Percentiles rank a stretch among this genome's conserved stretches.
These are phyloP conservation scores for Sporobolomyces phaffii DNA, from an alignment of 768 basidiomycete genomes.

Conservation along the genomic window DNA sequence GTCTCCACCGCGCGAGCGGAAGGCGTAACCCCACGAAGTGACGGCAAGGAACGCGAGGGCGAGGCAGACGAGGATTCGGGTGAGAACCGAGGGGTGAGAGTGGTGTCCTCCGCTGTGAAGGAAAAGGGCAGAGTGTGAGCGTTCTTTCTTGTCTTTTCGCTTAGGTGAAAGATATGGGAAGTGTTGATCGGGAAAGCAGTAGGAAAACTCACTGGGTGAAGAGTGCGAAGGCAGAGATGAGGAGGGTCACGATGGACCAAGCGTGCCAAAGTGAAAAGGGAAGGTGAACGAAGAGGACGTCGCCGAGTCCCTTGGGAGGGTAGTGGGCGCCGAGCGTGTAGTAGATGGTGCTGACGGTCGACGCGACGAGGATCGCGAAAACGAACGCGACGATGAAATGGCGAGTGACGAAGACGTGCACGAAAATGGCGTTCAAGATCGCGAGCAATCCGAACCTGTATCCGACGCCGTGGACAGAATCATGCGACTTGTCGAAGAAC, in stretches of 20 bases:
- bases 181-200: too few species aligned
- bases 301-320: slow-evolving; percentile 55
- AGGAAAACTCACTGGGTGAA: slow-evolving; percentile 49
- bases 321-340: slow-evolving; percentile 87
- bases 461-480: slow-evolving; percentile 74
- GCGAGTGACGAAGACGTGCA: slow-evolving; percentile 44
- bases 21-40: slow-evolving; percentile 68
- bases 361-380: slow-evolving; percentile 79
- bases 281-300: slow-evolving; percentile 70
- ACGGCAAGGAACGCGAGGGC: slow-evolving; percentile 31
- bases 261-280: slow-evolving; percentile 96
- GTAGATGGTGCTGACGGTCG: slow-evolving; percentile 55
- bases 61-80: slow-evolving; percentile 87
- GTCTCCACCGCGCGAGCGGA: slow-evolving; percentile 82
- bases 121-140: too few species aligned
- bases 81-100: slow-evolving; percentile 57
- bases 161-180: too few species aligned
- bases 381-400: slow-evolving; percentile 63
- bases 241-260: slow-evolving; percentile 62
- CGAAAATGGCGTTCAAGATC: slow-evolving; percentile 69
- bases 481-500: slow-evolving; percentile 34
- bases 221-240: slow-evolving; percentile 77
- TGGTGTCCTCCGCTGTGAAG: slow-evolving; percentile 10
- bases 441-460: slow-evolving; percentile 89
- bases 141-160: too few species aligned